Evolutionary conservation across 192 early-diverging fungal genomes (phyloP), one percentile per base, ranked within the genome.

Genomic region (Thoreauomyces humboldtii): DNA sequence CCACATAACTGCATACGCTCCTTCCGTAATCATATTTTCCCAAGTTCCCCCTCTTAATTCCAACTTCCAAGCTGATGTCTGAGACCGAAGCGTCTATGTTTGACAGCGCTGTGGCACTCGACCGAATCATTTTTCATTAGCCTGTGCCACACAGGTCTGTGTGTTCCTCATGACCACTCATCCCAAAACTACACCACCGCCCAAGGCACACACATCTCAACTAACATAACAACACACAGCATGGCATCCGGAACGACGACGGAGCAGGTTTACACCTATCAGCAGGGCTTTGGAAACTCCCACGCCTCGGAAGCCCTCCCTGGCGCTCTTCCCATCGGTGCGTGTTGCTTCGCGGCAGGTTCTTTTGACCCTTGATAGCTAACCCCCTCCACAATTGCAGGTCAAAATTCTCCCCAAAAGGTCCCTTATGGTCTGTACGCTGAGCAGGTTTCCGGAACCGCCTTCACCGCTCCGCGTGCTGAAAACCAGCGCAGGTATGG

Each of bases 351-450:
- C 36, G 17, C n/a, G 25, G 34, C 33, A 27, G 32, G 27, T 41
- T 32, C 44, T 17, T 51, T 27, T n/a, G 54, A 22, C 21, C 6
- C 17, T 25, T 12, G 19, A 19, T 19, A 43, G 15, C 48, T 34
- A 43, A 14, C 14, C 12, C 15, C 36, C n/a, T 15, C 35, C 42
- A n/a, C 24, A 5, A 12, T 6, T 34, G 35, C 48, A 86, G 90
- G 83, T 53, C 93, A 92, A 58, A 98, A 98, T 81, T 87, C 91
- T 12, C 95, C 95, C 12, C 95, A 96, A 72, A 77, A 85, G 42
- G 91, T 88, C 62, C 89, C 93, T 22, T 96, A 91, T 63, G 87
- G 87, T 12, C 81, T 96, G 46, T 96, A 95, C 61, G 91, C 95
- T 25, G 96, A 98, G 77, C 94, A 95, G 71, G n/a, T 93, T 88